These are phyloP conservation scores for Posidonia australis DNA, from an alignment of 106 monocot species.

Conservation along the genomic window DNA sequence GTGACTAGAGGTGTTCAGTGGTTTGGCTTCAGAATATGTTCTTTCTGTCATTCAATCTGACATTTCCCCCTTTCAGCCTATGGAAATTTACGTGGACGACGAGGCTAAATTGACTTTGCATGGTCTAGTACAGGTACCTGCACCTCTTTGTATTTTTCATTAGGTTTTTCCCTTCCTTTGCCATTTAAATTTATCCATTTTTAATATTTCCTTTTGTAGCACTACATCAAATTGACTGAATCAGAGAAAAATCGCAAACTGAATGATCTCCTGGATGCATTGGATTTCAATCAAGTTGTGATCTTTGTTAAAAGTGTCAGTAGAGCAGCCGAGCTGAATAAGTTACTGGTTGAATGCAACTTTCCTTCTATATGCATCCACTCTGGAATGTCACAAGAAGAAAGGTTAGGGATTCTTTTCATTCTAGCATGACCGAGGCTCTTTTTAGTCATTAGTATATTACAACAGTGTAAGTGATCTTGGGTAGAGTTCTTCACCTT, in stretches of 20 bases:
- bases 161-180: background rate
- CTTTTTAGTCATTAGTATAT: too few species aligned
- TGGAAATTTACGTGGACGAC: constrained; percentile 99
- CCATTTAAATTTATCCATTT: background rate
- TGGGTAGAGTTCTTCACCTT: too few species aligned
- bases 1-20: too few species aligned
- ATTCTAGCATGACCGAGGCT: too few species aligned
- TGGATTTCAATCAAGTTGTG: constrained; percentile 99
- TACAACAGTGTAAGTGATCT: too few species aligned
- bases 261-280: constrained; percentile 95
- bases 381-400: constrained; percentile 98
- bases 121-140: constrained; percentile 89
- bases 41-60: constrained; percentile 46
- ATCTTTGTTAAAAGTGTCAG: constrained; percentile 98
- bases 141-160: background rate
- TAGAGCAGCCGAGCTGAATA: constrained; percentile 91
- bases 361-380: constrained; percentile 99
- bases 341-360: constrained; percentile 87
- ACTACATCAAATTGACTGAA: constrained; percentile 96
- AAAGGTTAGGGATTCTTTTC: constrained; percentile 33
- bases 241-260: constrained; percentile 93
- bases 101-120: constrained; percentile 95
- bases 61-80: constrained; percentile 84
- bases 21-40: constrained; percentile 18
- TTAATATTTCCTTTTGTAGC: constrained; percentile 38